Evolutionary conservation across 139 green algal species (phyloP).

Genomic region (Microglena sp.): DNA sequence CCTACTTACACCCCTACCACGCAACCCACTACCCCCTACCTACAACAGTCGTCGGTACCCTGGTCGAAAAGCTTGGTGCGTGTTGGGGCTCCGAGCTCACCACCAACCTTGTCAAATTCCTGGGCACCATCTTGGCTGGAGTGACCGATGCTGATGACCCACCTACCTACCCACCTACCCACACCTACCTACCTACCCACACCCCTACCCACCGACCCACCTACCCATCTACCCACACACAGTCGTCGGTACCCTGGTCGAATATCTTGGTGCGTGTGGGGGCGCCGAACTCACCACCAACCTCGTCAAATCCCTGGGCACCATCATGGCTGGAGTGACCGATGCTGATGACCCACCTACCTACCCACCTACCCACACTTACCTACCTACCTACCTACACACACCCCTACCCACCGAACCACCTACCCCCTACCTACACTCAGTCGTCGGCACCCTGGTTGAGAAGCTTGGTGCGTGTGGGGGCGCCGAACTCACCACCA

Average conservation of each 20-base stretch:
- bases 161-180: neutral
- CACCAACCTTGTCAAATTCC: neutral
- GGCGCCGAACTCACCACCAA: conserved; percentile 26
- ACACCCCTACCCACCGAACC: neutral
- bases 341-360: neutral
- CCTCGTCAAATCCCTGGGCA: conserved; percentile 36
- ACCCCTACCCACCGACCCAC: neutral
- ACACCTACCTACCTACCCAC: neutral
- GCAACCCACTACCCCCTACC: too few relatives aligned
- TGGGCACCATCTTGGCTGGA: conserved; percentile 6
- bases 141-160: neutral
- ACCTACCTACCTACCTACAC: neutral
- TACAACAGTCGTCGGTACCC: neutral
- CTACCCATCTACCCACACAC: neutral
- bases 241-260: conserved; percentile 42
- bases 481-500: conserved; percentile 25
- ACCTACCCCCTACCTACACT: neutral
- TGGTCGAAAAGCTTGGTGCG: conserved; percentile 3
- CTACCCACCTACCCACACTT: neutral
- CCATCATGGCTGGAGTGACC: conserved; percentile 31
- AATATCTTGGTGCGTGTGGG: conserved; percentile 25
- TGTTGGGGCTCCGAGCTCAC: neutral
- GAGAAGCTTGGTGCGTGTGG: conserved; percentile 26
- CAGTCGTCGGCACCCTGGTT: conserved; percentile 42
- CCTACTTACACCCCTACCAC: too few relatives aligned